Conservation (phyloP, 78 protist genomes). For the Dictyostelium intermedium region DNA sequence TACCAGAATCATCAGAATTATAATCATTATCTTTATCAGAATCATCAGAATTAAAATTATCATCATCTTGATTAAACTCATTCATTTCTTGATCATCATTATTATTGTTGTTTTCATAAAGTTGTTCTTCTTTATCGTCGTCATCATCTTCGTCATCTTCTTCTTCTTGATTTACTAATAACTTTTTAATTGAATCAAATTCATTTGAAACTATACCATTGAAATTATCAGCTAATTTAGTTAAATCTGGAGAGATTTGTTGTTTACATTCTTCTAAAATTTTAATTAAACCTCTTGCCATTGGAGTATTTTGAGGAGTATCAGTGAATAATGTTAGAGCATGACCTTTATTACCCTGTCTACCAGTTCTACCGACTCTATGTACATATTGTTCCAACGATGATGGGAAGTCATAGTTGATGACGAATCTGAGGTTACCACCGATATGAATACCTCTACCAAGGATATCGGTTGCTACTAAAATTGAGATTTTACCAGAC, state of each 20-base stretch:
- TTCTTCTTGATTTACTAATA: not conserved
- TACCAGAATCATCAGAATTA: constrained; percentile 3
- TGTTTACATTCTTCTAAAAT: constrained; percentile 65
- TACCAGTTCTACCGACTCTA: constrained; percentile 88
- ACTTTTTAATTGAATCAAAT: not conserved
- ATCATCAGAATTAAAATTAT: not conserved
- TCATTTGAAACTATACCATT: not conserved
- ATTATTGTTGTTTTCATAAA: not conserved
- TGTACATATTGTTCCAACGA: constrained; percentile 94
- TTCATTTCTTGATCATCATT: not conserved
- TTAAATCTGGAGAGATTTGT: constrained; percentile 11
- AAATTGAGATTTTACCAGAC: constrained; percentile 83
- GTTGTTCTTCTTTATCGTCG: not conserved
- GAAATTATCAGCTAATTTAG: not conserved
- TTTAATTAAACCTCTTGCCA: constrained; percentile 59
- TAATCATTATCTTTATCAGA: not conserved
- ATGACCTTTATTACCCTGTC: constrained; percentile 94
- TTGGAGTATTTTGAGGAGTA: not conserved
- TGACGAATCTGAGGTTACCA: constrained; percentile 93
- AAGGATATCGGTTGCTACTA: constrained; percentile 98
- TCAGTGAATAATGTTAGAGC: constrained; percentile 88
- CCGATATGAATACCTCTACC: constrained; percentile 98
- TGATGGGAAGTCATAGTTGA: constrained; percentile 98
- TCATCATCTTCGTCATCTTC: not conserved
- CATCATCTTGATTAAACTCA: not conserved